Base-by-base conservation (phyloP, 805 yeast species). In the Ogataea wickerhamii region DNA sequence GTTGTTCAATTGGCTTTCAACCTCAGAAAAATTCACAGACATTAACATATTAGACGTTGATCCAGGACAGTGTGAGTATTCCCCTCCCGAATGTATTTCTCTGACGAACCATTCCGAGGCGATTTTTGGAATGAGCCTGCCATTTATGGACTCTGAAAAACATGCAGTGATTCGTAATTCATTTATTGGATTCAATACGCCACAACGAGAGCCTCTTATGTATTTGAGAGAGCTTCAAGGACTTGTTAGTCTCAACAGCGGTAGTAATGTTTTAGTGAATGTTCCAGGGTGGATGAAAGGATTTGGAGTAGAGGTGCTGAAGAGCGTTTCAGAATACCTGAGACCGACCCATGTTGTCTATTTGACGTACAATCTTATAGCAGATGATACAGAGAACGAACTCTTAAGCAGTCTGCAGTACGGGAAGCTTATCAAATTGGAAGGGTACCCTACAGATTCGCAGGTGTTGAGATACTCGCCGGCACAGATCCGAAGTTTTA, bases 221-320 rank as follows among this genome's bases (percentile, higher is more conserved):
- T 88, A 85, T 52, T 44, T 76, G 4, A 40, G 52, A 0, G 59
- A 72, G 13, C 61, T 78, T 4, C 53, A 58, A 24, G 55, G 66
- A 3, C 58, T 86, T 14, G 54, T 73, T 6, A 48, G 53, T 48
- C 21, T 51, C 32, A 37, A 55, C 52, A 51, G 52, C 34, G 47
- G 64, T 37, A 16, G 71, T 6, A 33, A 40, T 65, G 40, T 41
- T 12, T 60, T 87, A 3, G 57, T 88, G 1, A 88, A 88, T 51
- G 76, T 89, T 1, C 91, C 96, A 0, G 96, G 96, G 0, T 88
- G 96, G 96, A 74, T 87, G 21, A 85, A 84, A 58, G 97, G 96
- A 0, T 78, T 77, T 45, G 97, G 97, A 0, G 67, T 80, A 12
- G 81, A 78, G 33, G 61, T 88, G 6, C 65, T 85, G n/a, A 66